These are phyloP conservation scores for Metschnikowia bowlesiae DNA, from an alignment of 805 yeast species.

Conservation along the genomic window DNA sequence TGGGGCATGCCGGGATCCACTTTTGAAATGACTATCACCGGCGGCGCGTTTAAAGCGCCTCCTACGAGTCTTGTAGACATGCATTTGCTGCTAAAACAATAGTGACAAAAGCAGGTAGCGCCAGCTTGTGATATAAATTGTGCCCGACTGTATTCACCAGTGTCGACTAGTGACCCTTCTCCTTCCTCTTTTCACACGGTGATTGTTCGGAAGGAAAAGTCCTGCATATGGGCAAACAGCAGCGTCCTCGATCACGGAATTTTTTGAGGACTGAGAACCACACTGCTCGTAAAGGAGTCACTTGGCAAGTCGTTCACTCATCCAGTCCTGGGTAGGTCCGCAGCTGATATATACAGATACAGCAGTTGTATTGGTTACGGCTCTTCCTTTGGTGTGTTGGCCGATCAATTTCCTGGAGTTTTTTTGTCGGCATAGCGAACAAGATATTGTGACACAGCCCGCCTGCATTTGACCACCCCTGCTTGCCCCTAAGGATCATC, in stretches of 20 bases:
- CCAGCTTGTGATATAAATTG: too few relatives aligned
- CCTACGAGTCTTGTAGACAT: too few relatives aligned
- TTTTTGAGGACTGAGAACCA: not conserved
- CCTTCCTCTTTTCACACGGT: not conserved
- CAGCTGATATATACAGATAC: not conserved
- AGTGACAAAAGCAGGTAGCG: too few relatives aligned
- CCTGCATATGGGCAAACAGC: not conserved
- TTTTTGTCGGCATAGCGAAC: not conserved
- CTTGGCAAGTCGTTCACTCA: constrained; percentile 1
- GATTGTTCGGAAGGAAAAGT: not conserved
- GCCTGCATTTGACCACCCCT: not conserved
- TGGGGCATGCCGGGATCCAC: not conserved
- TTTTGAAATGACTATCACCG: not conserved
- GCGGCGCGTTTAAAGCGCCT: too few relatives aligned
- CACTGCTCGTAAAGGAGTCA: constrained; percentile 2
- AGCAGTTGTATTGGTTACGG: not conserved
- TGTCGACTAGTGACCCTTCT: not conserved
- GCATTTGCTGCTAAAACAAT: too few relatives aligned
- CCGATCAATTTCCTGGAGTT: not conserved
- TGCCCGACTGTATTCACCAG: not conserved
- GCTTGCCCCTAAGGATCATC: not conserved
- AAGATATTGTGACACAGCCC: not conserved
- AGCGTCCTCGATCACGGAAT: constrained; percentile 4
- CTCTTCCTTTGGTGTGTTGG: not conserved
- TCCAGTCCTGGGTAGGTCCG: not conserved